Percentiles rank a stretch among this genome's conserved stretches.
Evolutionary conservation across 2,329 filamentous ascomycete species (phyloP).

Genomic region (Basipetospora sp.): DNA sequence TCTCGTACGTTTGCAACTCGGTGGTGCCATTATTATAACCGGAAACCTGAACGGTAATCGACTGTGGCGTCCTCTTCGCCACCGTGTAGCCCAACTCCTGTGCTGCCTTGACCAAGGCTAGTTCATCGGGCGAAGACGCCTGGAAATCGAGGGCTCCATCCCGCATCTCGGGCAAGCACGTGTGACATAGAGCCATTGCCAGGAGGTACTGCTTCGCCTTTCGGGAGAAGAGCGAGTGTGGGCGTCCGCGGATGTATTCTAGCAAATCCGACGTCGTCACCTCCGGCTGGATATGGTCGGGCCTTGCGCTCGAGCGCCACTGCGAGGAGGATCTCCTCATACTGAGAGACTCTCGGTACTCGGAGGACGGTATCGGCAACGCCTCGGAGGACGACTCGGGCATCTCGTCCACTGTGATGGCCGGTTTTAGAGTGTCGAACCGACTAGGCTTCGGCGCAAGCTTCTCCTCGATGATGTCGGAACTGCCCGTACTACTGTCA

Average conservation of each 20-base stretch:
- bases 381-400: conserved; percentile 3
- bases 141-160: conserved; percentile 66
- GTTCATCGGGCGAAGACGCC: conserved; percentile 77
- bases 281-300: conserved; percentile 37
- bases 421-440: not conserved
- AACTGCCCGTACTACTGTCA: no score
- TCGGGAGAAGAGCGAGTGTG: conserved; percentile 60
- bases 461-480: no score
- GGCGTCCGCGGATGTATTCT: conserved; percentile 60
- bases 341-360: not conserved
- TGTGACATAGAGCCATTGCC: conserved; percentile 76
- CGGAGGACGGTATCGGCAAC: not conserved
- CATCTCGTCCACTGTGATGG: not conserved
- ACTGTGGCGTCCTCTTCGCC: conserved; percentile 56
- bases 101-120: conserved; percentile 71
- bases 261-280: conserved; percentile 59
- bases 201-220: conserved; percentile 74
- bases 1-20: conserved; percentile 53
- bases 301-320: conserved; percentile 33
- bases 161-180: conserved; percentile 68
- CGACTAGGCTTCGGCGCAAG: no score
- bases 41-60: conserved; percentile 39
- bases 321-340: conserved; percentile 29
- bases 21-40: conserved; percentile 19
- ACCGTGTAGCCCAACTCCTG: conserved; percentile 73